A percentile compares a stretch with the other conserved stretches of the same genome.
Conservation (phyloP, 257 asterid species). For the Leonotis leonurus region DNA sequence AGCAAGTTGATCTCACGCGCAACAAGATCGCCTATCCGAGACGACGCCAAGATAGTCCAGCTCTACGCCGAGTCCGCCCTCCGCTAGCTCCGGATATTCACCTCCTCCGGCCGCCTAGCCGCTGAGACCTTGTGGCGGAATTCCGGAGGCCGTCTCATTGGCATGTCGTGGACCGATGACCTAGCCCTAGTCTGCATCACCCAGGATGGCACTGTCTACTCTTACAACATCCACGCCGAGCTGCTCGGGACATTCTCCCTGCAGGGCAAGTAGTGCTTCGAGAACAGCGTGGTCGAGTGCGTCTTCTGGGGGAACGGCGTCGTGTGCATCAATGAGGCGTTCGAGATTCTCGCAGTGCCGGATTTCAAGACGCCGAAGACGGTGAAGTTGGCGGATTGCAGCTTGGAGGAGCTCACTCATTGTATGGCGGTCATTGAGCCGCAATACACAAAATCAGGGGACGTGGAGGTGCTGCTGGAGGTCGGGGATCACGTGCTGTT, state of each 20-base stretch:
- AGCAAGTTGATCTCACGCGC: slow-evolving; percentile 85
- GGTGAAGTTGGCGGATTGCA: slow-evolving; percentile 66
- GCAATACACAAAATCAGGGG: slow-evolving; percentile 82
- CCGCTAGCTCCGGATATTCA: slow-evolving; percentile 85
- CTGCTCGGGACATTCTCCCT: slow-evolving; percentile 51
- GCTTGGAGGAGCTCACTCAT: slow-evolving; percentile 71
- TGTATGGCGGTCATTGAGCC: slow-evolving; percentile 98
- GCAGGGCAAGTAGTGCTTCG: slow-evolving; percentile 63
- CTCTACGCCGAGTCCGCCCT: slow-evolving; percentile 87
- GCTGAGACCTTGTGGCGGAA: slow-evolving; percentile 84
- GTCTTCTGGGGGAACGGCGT: slow-evolving; percentile 91
- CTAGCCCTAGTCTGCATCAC: slow-evolving; percentile 70
- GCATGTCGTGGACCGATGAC: slow-evolving; percentile 87
- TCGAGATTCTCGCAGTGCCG: slow-evolving; percentile 65
- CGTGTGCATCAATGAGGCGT: slow-evolving; percentile 77
- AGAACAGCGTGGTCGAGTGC: slow-evolving; percentile 72
- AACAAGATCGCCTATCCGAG: slow-evolving; percentile 94
- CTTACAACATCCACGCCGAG: slow-evolving; percentile 65
- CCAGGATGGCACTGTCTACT: slow-evolving; percentile 80
- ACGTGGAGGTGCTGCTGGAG: slow-evolving; percentile 85
- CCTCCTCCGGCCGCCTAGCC: slow-evolving; percentile 69
- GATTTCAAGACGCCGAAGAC: slow-evolving; percentile 62
- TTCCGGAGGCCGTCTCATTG: slow-evolving; percentile 80
- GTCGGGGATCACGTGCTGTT: slow-evolving; percentile 73
- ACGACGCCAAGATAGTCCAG: slow-evolving; percentile 92